A percentile compares a stretch with the other conserved stretches of the same genome.
Evolutionary conservation across 192 early-diverging fungal genomes (phyloP).

Genomic region (Jimgerdemannia lactiflua): DNA sequence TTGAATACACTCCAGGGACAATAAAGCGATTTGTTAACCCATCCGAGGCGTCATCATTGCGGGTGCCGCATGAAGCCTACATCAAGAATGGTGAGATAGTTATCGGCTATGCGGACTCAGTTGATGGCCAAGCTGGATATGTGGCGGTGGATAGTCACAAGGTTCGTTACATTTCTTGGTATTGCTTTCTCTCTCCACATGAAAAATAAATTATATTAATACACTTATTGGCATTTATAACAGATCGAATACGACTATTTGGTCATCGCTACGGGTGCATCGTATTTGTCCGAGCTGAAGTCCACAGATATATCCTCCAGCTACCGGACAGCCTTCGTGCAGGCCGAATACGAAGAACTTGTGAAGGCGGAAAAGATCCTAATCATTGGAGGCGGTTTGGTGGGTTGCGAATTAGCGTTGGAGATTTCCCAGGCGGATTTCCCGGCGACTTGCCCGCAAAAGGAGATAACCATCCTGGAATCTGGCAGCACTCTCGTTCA

Average conservation of each 20-base stretch:
- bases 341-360: slow-evolving; percentile 15
- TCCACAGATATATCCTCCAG: slow-evolving; percentile 27
- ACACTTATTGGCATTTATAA: neutral
- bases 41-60: slow-evolving; percentile 19
- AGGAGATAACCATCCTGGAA: slow-evolving; percentile 24
- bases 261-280: slow-evolving; percentile 29
- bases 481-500: slow-evolving; percentile 15
- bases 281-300: slow-evolving; percentile 29
- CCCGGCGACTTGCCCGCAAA: slow-evolving; percentile 14
- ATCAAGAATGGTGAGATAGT: slow-evolving; percentile 31
- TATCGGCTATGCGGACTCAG: slow-evolving; percentile 25
- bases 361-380: slow-evolving; percentile 24
- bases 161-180: slow-evolving; percentile 12
- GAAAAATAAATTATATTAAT: neutral
- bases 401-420: slow-evolving; percentile 43
- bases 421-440: slow-evolving; percentile 25
- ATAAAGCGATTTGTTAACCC: slow-evolving; percentile 27
- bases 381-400: slow-evolving; percentile 47
- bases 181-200: neutral
- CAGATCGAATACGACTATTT: slow-evolving; percentile 34
- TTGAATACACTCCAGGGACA: slow-evolving; percentile 33
- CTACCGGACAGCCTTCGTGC: slow-evolving; percentile 22
- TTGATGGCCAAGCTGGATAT: slow-evolving; percentile 11
- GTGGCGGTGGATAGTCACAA: slow-evolving; percentile 17
- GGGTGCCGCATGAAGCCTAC: slow-evolving; percentile 31